Evolutionary conservation across 495 filamentous ascomycete species (phyloP).

Genomic region (Xylaria acuta): DNA sequence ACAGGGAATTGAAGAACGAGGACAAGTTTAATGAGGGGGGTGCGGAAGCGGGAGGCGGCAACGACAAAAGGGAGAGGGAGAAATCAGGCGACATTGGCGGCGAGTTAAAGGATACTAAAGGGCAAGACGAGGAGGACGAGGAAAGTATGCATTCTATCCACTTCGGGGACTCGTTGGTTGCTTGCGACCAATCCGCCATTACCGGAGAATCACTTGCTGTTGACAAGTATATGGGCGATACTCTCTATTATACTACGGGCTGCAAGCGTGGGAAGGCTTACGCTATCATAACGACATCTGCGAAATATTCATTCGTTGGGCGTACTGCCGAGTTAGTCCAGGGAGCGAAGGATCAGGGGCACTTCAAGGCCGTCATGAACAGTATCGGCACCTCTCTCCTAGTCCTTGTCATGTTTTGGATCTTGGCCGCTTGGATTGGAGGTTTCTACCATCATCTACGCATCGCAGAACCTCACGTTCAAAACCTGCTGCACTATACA

Average conservation of each 20-base stretch:
- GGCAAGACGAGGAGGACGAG: constrained; percentile 72
- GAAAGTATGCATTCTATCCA: constrained; percentile 59
- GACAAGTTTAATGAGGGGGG: constrained; percentile 65
- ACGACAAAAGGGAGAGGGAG: constrained; percentile 20
- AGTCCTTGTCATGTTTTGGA: constrained; percentile 78
- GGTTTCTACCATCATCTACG: constrained; percentile 81
- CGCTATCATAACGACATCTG: constrained; percentile 79
- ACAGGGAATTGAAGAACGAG: constrained; percentile 64
- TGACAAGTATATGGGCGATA: constrained; percentile 80
- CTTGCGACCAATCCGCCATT: constrained; percentile 90
- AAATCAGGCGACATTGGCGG: constrained; percentile 17
- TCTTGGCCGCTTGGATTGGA: constrained; percentile 81
- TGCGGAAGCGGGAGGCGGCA: constrained; percentile 22
- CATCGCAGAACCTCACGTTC: constrained; percentile 56
- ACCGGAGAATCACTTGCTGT: constrained; percentile 93
- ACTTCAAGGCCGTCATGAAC: constrained; percentile 89
- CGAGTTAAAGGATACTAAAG: constrained; percentile 52
- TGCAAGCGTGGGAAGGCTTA: constrained; percentile 87
- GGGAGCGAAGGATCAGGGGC: constrained; percentile 72
- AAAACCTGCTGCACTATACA: constrained; percentile 78
- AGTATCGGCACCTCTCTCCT: constrained; percentile 83
- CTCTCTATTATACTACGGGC: constrained; percentile 79
- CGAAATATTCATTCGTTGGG: constrained; percentile 86
- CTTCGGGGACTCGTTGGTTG: constrained; percentile 75
- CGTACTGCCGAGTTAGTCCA: constrained; percentile 82